A percentile compares a stretch with the other conserved stretches of the same genome.
These are phyloP conservation scores for Picochlorum sp. DNA, from an alignment of 139 green algal genomes.

Conservation along the genomic window DNA sequence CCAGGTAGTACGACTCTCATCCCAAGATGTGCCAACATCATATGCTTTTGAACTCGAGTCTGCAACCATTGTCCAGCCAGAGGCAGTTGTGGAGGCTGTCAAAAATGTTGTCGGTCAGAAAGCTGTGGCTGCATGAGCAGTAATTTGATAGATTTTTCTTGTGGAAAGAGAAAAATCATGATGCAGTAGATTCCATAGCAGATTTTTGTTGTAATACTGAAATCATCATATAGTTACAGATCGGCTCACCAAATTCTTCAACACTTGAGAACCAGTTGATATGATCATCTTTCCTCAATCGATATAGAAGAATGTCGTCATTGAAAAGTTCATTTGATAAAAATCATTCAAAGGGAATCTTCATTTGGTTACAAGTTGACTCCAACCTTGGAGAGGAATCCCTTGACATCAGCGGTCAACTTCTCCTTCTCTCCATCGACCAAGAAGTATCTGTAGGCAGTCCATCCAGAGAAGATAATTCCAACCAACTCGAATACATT, in stretches of 20 bases:
- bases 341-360: background rate
- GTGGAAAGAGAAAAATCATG: background rate
- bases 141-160: constrained; percentile 11
- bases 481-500: constrained; percentile 32
- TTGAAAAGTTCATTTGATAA: constrained; percentile 1
- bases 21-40: constrained; percentile 87
- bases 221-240: no score
- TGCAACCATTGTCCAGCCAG: constrained; percentile 86
- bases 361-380: constrained; percentile 1
- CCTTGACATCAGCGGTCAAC: constrained; percentile 3
- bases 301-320: constrained; percentile 5
- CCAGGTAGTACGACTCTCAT: constrained; percentile 70
- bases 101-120: constrained; percentile 21
- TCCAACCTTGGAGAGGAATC: constrained; percentile 3
- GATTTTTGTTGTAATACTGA: no score
- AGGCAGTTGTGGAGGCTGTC: constrained; percentile 59
- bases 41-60: constrained; percentile 91
- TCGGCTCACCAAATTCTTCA: no score
- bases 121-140: constrained; percentile 10
- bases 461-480: constrained; percentile 23
- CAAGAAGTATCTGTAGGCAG: constrained; percentile 18
- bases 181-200: background rate
- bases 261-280: no score
- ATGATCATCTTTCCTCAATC: no score
- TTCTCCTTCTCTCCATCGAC: constrained; percentile 12